A percentile compares a stretch with the other conserved stretches of the same genome.
phyloP scores from a whole-genome alignment of 495 filamentous ascomycete species.

The Zalerion maritima region DNA sequence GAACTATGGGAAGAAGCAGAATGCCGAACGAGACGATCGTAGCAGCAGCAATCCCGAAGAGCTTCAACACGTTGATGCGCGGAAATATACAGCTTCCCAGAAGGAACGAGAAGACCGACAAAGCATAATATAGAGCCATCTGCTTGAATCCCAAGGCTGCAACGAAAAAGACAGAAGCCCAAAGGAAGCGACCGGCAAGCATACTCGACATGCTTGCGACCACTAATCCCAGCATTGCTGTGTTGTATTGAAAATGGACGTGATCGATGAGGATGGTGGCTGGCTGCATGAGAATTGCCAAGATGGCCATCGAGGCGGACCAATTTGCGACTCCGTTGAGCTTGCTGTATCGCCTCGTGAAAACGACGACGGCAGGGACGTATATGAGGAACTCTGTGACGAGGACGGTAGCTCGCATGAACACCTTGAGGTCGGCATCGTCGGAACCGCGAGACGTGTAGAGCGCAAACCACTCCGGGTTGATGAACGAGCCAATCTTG shows the following conservation, averaged over 20 bases:
- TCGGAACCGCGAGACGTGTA: slow-evolving; percentile 69
- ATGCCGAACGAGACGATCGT: slow-evolving; percentile 61
- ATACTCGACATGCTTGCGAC: slow-evolving; percentile 79
- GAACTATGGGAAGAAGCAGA: slow-evolving; percentile 56
- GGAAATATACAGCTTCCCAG: slow-evolving; percentile 74
- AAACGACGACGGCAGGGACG: slow-evolving; percentile 70
- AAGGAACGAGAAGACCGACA: slow-evolving; percentile 81
- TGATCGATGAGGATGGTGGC: slow-evolving; percentile 87
- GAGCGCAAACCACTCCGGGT: slow-evolving; percentile 82
- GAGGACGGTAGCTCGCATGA: slow-evolving; percentile 84
- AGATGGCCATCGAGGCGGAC: slow-evolving; percentile 71
- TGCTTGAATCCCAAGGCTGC: slow-evolving; percentile 88
- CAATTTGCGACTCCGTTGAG: slow-evolving; percentile 55
- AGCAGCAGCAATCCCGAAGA: slow-evolving; percentile 57
- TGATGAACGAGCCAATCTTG: slow-evolving; percentile 63
- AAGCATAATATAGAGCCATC: slow-evolving; percentile 96
- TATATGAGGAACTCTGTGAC: slow-evolving; percentile 83
- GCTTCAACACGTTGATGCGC: slow-evolving; percentile 47
- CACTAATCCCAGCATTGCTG: slow-evolving; percentile 87
- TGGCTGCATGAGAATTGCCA: slow-evolving; percentile 85
- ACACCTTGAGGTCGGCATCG: slow-evolving; percentile 68
- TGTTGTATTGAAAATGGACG: slow-evolving; percentile 98
- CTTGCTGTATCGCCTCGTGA: slow-evolving; percentile 62
- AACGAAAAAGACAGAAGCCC: slow-evolving; percentile 91
- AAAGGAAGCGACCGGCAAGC: slow-evolving; percentile 67